Evolutionary conservation across 1,284 basidiomycete genomes (phyloP).

Genomic region (Heterobasidion parviporum): DNA sequence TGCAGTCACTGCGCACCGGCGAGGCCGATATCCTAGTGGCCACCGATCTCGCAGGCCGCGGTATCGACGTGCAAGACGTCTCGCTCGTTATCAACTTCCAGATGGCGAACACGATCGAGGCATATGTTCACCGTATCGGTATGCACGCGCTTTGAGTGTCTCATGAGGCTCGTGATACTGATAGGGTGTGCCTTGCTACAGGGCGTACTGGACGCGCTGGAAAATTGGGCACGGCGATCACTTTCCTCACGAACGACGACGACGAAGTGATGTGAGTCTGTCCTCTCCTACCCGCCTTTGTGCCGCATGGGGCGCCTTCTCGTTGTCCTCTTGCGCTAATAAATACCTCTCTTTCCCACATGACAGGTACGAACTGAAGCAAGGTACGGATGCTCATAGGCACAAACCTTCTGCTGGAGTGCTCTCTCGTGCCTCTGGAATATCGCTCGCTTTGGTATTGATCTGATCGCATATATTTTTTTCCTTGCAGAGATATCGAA

Average conservation of each 20-base stretch:
- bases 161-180: not conserved
- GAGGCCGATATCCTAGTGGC: slow-evolving; percentile 86
- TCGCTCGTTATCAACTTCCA: slow-evolving; percentile 95
- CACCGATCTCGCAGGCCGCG: slow-evolving; percentile 95
- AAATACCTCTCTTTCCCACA: not conserved
- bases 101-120: slow-evolving; percentile 94
- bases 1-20: slow-evolving; percentile 81
- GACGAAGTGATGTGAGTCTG: slow-evolving; percentile 89
- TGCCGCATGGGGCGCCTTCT: not conserved
- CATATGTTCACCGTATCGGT: slow-evolving; percentile 97
- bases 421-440: not conserved
- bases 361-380: slow-evolving; percentile 79
- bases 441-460: slow-evolving; percentile 1
- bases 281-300: slow-evolving; percentile 6
- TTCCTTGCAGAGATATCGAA: slow-evolving; percentile 73
- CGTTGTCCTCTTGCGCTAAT: not conserved
- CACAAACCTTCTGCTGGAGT: not conserved
- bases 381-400: slow-evolving; percentile 44
- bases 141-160: slow-evolving; percentile 13
- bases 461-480: slow-evolving; percentile 5
- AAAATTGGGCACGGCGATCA: slow-evolving; percentile 88
- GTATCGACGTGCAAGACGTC: slow-evolving; percentile 97
- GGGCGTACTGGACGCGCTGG: slow-evolving; percentile 96
- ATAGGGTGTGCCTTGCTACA: slow-evolving; percentile 20
- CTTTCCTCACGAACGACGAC: slow-evolving; percentile 93